Conservation (phyloP, 768 basidiomycete genomes). For the Leccinum disarticulatum region DNA sequence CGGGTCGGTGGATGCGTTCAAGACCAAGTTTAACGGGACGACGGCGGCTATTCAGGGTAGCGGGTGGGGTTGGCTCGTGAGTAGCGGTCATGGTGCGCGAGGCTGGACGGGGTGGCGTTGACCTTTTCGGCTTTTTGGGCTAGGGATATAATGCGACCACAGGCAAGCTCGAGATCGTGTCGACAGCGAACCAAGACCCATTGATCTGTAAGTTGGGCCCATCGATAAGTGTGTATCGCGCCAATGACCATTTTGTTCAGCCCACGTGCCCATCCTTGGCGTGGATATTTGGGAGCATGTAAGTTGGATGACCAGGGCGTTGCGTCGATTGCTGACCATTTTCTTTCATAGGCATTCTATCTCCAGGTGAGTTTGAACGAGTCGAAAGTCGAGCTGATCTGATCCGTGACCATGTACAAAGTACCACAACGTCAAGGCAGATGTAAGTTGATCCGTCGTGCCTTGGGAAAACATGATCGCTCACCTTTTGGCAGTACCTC, state of each 20-base stretch:
- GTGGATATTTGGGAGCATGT: slow-evolving; percentile 98
- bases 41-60: slow-evolving; percentile 95
- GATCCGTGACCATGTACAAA: slow-evolving; percentile 36
- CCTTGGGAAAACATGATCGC: not conserved
- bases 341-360: slow-evolving; percentile 61
- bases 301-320: slow-evolving; percentile 26
- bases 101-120: not conserved
- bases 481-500: slow-evolving; percentile 65
- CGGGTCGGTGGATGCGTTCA: slow-evolving; percentile 83
- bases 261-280: slow-evolving; percentile 88
- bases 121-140: not conserved
- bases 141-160: slow-evolving; percentile 69
- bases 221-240: not conserved
- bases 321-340: slow-evolving; percentile 2
- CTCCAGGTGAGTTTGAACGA: slow-evolving; percentile 25
- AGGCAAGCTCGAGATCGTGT: slow-evolving; percentile 83
- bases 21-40: slow-evolving; percentile 80
- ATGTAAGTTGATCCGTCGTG: slow-evolving; percentile 54
- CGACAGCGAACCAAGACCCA: slow-evolving; percentile 97
- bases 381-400: not conserved
- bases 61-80: slow-evolving; percentile 97
- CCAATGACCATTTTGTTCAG: slow-evolving; percentile 37
- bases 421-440: slow-evolving; percentile 92
- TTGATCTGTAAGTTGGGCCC: slow-evolving; percentile 50
- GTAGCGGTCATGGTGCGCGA: slow-evolving; percentile 18